Evolutionary conservation across 768 basidiomycete species (phyloP), one percentile per base, ranked within the genome.

Genomic region (Rhodotorula diobovata): DNA sequence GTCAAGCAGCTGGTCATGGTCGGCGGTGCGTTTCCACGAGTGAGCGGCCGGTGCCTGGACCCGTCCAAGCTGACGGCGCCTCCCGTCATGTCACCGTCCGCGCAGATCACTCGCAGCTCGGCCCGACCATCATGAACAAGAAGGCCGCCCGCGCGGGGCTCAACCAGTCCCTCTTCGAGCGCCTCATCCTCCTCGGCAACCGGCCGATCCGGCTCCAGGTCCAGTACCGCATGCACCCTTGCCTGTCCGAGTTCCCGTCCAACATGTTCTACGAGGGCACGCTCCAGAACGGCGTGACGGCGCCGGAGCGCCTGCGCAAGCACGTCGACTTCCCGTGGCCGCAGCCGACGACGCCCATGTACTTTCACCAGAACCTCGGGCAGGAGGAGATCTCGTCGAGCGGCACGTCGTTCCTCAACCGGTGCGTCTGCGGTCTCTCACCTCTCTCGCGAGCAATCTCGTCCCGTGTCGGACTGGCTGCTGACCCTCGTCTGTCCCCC

Each of bases 211-310:
- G 96, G 65, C 87, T 99, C 39, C 95, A 98, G 82, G 96, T 99
- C 39, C 96, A 99, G 81, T 99, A 99, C 79, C 94, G 96, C 81
- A 99, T 99, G 96, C 96, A 99, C 80, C 96, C 96, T 15, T 98
- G 95, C 80, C 84, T 98, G 63, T 98, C 96, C 55, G 94, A 98
- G 81, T 99, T 99, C 84, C 95, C 96, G 5, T 95, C 93, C 69
- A 99, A 99, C 82, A 99, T 99, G 96, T 98, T 99, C 84, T 99
- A 99, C 81, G 96, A 99, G 80, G 96, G 96, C 34, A 95, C 95
- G 0, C 82, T 99, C 37, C 96, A 99, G 82, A 99, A 99, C 79
- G 96, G 96, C 80, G 96, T 99, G 64, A 99, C 96, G 20, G 96
- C 96, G 25, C 96, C 96, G 9, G 96, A 99, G 80, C 87, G 96